Base-by-base conservation (phyloP, 768 basidiomycete species). In the Suillus subluteus region DNA sequence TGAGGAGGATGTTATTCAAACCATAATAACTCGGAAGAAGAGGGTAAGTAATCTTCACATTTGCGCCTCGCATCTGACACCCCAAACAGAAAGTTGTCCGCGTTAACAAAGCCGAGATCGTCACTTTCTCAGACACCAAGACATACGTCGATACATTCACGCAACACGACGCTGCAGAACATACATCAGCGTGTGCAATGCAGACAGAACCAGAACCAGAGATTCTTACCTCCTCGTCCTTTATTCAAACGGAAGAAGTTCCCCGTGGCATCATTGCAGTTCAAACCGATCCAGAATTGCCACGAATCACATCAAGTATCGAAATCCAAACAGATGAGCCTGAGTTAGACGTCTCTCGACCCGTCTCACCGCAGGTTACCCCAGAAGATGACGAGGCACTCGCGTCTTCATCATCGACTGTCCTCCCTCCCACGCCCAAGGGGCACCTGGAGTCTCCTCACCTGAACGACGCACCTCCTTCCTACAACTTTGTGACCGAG, bases 11-110 rank as follows among this genome's bases (percentile, higher is more conserved):
- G 87, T 91, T 48, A 87, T 92, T 66, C 90, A 96, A 77, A 95
- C 94, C 4, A 95, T 96, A 69, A 95, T 96, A 70, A 95, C 94
- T 2, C 82, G 92, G 66, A 91, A 88, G 73, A 92, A 91, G 78
- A 83, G 91, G 82, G 90, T 90, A 72, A 32, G 80, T 72, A n/a
- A 21, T 21, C 23, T 58, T 23, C 58, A 38, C 44, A n/a, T 54
- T 15, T 15, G 12, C 68, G 55, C 50, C 67, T 71, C 43, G 71
- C 55, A 59, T 26, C 2, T 21, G 30, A 65, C 23, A 69, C 46
- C 38, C 9, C 41, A 59, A 15, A 6, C 75, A 92, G 91, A 92
- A 91, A 77, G 87, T 92, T 43, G 84, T 84, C 78, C 87, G 90
- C 26, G 82, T 85, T 6, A 86, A 84, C 72, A 82, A 82, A 72